Evolutionary conservation across 306 rosid genomes (phyloP).

Genomic region (Gastrolobium bilobum): DNA sequence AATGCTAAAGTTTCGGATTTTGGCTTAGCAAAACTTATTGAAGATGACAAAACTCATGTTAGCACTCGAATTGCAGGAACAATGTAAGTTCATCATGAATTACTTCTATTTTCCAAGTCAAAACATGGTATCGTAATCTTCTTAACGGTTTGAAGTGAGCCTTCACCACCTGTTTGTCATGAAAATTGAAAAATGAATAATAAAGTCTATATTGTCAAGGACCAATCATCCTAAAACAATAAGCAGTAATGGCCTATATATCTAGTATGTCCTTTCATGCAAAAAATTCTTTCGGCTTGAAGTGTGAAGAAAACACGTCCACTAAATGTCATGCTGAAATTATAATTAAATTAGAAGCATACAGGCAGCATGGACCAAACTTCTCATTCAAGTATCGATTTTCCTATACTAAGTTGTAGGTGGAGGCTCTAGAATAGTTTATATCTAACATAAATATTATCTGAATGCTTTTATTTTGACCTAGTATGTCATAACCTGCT

Average conservation of each 20-base stretch:
- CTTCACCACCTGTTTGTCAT: background rate
- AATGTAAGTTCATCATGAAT: conserved; percentile 69
- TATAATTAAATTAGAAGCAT: background rate
- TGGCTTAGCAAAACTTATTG: conserved; percentile 94
- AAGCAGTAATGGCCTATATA: no score
- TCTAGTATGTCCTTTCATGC: background rate
- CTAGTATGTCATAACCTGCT: background rate
- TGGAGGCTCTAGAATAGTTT: background rate
- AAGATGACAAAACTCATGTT: conserved; percentile 87
- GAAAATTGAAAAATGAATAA: background rate
- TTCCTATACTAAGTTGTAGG: background rate
- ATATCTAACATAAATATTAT: background rate
- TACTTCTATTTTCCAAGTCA: background rate
- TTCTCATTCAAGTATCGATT: background rate
- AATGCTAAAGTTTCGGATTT: conserved; percentile 94
- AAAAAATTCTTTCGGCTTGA: background rate
- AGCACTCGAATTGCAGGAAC: conserved; percentile 97
- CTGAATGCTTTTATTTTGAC: background rate
- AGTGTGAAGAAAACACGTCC: background rate
- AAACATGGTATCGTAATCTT: conserved; percentile 16
- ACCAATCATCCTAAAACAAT: background rate
- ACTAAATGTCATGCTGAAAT: background rate
- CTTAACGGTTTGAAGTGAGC: conserved; percentile 5
- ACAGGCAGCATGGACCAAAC: background rate
- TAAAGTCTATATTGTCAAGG: background rate